These are phyloP conservation scores for Lentinula lateritia DNA, from an alignment of 768 basidiomycete species.

Conservation along the genomic window DNA sequence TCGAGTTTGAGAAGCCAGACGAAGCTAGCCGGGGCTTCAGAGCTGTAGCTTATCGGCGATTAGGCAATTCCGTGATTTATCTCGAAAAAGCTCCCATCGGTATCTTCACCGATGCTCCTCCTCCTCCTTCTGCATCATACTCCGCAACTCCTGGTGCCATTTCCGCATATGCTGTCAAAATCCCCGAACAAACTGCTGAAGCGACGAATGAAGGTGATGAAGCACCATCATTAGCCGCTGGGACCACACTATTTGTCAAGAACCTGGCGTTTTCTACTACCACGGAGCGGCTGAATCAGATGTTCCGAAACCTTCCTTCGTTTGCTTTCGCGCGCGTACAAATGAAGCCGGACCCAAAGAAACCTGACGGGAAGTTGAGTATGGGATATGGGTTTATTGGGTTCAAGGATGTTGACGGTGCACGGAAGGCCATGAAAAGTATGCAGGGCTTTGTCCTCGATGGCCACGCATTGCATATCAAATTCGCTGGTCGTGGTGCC, in stretches of 20 bases:
- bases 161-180: conserved; percentile 29
- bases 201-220: conserved; percentile 28
- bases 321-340: conserved; percentile 89
- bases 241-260: conserved; percentile 90
- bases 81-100: conserved; percentile 87
- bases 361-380: conserved; percentile 59
- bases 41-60: conserved; percentile 77
- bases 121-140: conserved; percentile 11
- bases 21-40: conserved; percentile 76
- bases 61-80: conserved; percentile 89
- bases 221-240: conserved; percentile 46
- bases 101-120: conserved; percentile 59
- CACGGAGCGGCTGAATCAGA: conserved; percentile 57
- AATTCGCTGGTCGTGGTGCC: conserved; percentile 67
- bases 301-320: conserved; percentile 70
- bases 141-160: background rate
- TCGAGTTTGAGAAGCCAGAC: conserved; percentile 71
- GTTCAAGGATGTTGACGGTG: conserved; percentile 71
- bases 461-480: conserved; percentile 78
- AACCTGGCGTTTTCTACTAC: conserved; percentile 94
- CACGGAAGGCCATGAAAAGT: conserved; percentile 67
- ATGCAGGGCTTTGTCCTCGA: conserved; percentile 83
- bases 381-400: conserved; percentile 98
- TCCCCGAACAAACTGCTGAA: conserved; percentile 33
- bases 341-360: conserved; percentile 84